These are phyloP conservation scores for Blastobotrys elegans DNA, from an alignment of 1,139 yeast genomes.

Conservation along the genomic window DNA sequence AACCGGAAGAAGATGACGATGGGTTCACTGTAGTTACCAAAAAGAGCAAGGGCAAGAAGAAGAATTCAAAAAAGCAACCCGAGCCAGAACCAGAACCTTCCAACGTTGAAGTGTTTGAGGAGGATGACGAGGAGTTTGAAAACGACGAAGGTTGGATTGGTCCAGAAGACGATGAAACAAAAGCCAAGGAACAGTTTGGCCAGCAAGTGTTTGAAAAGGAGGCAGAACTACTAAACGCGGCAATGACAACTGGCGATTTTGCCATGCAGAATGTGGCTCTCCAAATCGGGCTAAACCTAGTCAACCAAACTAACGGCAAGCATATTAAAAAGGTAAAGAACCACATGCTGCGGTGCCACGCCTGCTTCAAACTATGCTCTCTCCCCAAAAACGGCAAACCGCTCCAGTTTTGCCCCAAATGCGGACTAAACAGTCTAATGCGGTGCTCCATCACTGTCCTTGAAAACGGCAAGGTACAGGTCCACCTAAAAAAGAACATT, in stretches of 20 bases:
- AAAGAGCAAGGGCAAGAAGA: conserved; percentile 10
- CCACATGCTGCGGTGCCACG: conserved; percentile 95
- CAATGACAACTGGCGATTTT: conserved; percentile 91
- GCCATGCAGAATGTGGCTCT: conserved; percentile 94
- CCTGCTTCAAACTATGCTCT: conserved; percentile 81
- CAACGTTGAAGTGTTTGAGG: conserved; percentile 35
- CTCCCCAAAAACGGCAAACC: conserved; percentile 71
- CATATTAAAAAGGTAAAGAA: conserved; percentile 82
- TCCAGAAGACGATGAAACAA: conserved; percentile 10
- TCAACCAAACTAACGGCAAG: conserved; percentile 80
- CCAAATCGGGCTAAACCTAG: conserved; percentile 81
- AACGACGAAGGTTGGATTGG: conserved; percentile 86
- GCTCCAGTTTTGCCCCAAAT: conserved; percentile 88
- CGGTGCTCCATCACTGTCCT: conserved; percentile 89
- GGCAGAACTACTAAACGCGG: conserved; percentile 55
- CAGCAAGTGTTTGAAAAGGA: conserved; percentile 61
- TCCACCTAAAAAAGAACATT: conserved; percentile 87
- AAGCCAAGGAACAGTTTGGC: conserved; percentile 71
- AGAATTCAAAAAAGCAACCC: conserved; percentile 6
- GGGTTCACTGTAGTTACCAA: conserved; percentile 31
- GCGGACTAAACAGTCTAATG: conserved; percentile 88
- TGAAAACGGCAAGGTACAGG: conserved; percentile 73
- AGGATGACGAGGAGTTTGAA: conserved; percentile 56
- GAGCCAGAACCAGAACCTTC: background rate
- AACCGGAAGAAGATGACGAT: conserved; percentile 25